These are phyloP conservation scores for Ballota nigra DNA, from an alignment of 257 asterid genomes.

Conservation along the genomic window DNA sequence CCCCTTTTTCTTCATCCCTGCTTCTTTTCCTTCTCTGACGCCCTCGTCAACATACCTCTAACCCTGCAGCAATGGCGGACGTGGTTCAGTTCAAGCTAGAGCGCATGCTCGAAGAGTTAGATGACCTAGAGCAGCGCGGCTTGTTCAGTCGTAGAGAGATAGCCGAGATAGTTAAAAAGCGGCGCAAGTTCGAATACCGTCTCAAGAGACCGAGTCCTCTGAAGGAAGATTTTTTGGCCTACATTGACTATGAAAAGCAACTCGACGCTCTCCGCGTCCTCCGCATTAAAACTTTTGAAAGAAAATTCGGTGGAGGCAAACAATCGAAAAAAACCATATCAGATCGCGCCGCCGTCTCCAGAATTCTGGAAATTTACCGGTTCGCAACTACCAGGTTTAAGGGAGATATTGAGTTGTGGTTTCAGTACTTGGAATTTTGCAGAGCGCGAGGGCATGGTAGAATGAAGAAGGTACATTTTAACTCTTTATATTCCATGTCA, in stretches of 20 bases:
- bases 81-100: slow-evolving; percentile 85
- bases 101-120: slow-evolving; percentile 89
- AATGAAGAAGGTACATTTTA: slow-evolving; percentile 67
- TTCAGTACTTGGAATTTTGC: slow-evolving; percentile 91
- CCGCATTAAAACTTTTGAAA: slow-evolving; percentile 49
- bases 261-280: slow-evolving; percentile 70
- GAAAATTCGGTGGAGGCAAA: slow-evolving; percentile 44
- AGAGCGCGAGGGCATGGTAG: slow-evolving; percentile 64
- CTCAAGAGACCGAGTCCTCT: slow-evolving; percentile 87
- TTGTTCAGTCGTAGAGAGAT: slow-evolving; percentile 72
- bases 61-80: slow-evolving; percentile 65
- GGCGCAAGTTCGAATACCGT: slow-evolving; percentile 93
- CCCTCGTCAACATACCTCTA: neutral
- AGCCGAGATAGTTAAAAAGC: slow-evolving; percentile 83
- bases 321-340: slow-evolving; percentile 60
- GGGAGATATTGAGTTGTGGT: slow-evolving; percentile 90
- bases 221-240: slow-evolving; percentile 64
- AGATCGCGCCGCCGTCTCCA: slow-evolving; percentile 66
- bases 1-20: neutral
- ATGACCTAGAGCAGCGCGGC: slow-evolving; percentile 75
- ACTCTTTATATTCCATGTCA: neutral
- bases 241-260: slow-evolving; percentile 76
- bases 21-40: neutral
- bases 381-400: slow-evolving; percentile 82
- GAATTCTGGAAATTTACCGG: slow-evolving; percentile 71